Base-by-base conservation (phyloP, 2,329 filamentous ascomycete genomes). In the Calonectria multiphialidica region DNA sequence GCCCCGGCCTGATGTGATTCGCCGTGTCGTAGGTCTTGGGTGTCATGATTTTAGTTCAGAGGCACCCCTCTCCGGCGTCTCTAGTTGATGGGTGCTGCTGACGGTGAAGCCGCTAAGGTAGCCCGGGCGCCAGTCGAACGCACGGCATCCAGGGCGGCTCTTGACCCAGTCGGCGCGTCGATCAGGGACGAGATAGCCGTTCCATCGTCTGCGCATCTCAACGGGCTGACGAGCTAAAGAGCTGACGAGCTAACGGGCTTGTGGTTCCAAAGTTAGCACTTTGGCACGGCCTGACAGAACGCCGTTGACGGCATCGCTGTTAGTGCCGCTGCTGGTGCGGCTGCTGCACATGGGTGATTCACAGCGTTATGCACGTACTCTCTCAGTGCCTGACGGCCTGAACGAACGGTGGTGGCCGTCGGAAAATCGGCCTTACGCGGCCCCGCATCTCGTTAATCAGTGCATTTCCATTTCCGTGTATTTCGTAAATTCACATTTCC, bases 211-310 rank as follows among this genome's bases (percentile, higher is more conserved):
- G 62, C 53, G 72, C 23, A 71, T 74, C 70, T 8, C 28, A 30
- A 40, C 21, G 35, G 35, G 66, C 75, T 74, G 59, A 45, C 37
- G 69, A 64, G 66, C 62, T 62, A n/a, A n/a, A n/a, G n/a, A n/a
- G n/a, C n/a, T n/a, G n/a, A n/a, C n/a, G n/a, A n/a, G n/a, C 7
- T 45, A 37, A 33, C 37, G 69, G 68, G 66, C 62, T 62, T 59
- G 53, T n/a, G 64, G 66, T 73, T 70, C 74, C 72, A 75, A 75
- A 72, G 55, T 73, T 79, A 79, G 77, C 55, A 74, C 40, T 33
- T 35, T 67, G 25, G 57, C 68, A 62, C 70, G 64, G 47, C 23
- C 18, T 68, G 49, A 53, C 33, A 28, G 30, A n/a, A 23, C 30
- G 28, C 63, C 59, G 42, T 49, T 3, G 21, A 40, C 63, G 62